Conservation (phyloP, 129 eudicot species). For the Ambrosia artemisiifolia region DNA sequence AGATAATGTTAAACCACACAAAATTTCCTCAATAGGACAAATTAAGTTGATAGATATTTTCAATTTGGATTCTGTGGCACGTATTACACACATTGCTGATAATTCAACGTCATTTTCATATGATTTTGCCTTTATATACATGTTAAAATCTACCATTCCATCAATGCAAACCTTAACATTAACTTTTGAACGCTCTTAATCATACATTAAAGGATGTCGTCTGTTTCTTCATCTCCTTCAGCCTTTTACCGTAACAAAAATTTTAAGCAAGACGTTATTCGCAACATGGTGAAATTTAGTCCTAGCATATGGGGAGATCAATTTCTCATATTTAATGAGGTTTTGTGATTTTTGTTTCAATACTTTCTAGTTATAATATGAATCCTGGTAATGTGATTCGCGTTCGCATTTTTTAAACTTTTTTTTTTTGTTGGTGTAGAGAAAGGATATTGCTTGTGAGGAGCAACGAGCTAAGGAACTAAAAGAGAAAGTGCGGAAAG, state of each 20-base stretch:
- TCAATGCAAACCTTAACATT: neutral
- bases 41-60: too few relatives aligned
- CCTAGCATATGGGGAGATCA: constrained; percentile 52
- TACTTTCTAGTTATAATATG: too few relatives aligned
- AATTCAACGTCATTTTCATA: too few relatives aligned
- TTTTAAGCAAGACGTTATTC: constrained; percentile 11
- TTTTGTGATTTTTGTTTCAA: too few relatives aligned
- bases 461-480: constrained; percentile 20
- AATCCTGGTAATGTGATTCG: neutral
- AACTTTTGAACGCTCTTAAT: neutral
- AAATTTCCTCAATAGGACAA: too few relatives aligned
- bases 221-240: neutral
- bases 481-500: constrained; percentile 28
- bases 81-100: too few relatives aligned
- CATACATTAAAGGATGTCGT: neutral
- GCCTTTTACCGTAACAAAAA: constrained; percentile 4
- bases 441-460: constrained; percentile 2
- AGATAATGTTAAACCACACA: too few relatives aligned
- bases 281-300: constrained; percentile 39
- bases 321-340: constrained; percentile 26
- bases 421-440: neutral
- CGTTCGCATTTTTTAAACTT: neutral
- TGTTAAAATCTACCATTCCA: neutral
- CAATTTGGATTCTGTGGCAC: too few relatives aligned
- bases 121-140: neutral